Evolutionary conservation across 805 yeast genomes (phyloP), one percentile per base, ranked within the genome.

Genomic region (Saturnispora diversa): DNA sequence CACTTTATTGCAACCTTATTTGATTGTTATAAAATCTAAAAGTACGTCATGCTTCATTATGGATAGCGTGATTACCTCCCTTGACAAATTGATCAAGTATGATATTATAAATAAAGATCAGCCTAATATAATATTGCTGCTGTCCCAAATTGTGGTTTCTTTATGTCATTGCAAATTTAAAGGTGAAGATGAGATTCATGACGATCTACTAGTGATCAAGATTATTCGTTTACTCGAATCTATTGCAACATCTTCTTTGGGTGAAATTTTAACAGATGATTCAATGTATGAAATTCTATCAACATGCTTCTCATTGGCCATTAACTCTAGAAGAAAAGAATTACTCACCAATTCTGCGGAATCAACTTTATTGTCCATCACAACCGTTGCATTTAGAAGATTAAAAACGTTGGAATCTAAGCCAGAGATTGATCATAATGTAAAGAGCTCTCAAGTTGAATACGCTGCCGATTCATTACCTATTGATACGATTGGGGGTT

Each of bases 121-220:
- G 5, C 63, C 66, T 23, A 79, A 81, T 42, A 61, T 83, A 16
- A 70, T 66, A 24, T 69, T 64, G 35, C 72, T 82, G 1, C 60
- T 84, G 45, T 72, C 77, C 13, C 85, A 84, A 53, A 70, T 83
- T 35, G 73, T 80, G 8, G 74, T 75, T 24, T 74, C 97, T 0
- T 69, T 92, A 46, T 84, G 97, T 1, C 95, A 86, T 56, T 92
- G 97, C 62, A 75, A 95, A 34, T 92, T 92, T 57, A 97, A 92
- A 65, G 95, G 95, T 2, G 82, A 92, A 0, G 96, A 88, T 55
- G 94, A 86, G 57, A 73, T 81, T 26, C 81, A 85, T 31, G 97
- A 92, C 62, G 98, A 92, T 57, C 84, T 94, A 0, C 90, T 92
- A 3, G 65, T 92, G 34, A 69, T 90, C 38, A 84, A 84, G 54